These are phyloP conservation scores for Komagataella kurtzmanii DNA, from an alignment of 805 yeast species.

Conservation along the genomic window DNA sequence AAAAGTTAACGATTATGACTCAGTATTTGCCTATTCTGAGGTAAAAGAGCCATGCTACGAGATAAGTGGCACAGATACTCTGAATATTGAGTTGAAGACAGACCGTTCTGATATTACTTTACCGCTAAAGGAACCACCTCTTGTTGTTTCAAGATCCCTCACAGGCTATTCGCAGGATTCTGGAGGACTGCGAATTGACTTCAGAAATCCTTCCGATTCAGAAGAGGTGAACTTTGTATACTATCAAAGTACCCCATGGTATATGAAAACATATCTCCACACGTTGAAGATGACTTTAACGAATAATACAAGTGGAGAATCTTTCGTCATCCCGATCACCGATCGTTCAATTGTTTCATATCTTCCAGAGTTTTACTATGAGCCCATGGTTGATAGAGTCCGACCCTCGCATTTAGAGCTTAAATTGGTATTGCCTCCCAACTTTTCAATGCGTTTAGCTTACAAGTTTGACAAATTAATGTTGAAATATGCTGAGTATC, in stretches of 20 bases:
- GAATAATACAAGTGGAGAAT: slow-evolving; percentile 9
- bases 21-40: neutral
- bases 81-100: slow-evolving; percentile 28
- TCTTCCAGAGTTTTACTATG: slow-evolving; percentile 42
- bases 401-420: slow-evolving; percentile 81
- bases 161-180: slow-evolving; percentile 87
- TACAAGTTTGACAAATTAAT: slow-evolving; percentile 83
- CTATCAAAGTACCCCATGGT: slow-evolving; percentile 89
- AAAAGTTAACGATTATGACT: neutral
- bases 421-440: slow-evolving; percentile 48
- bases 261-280: slow-evolving; percentile 69
- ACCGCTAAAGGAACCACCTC: slow-evolving; percentile 37
- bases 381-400: slow-evolving; percentile 67
- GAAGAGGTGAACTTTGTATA: slow-evolving; percentile 39
- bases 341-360: slow-evolving; percentile 17
- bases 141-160: slow-evolving; percentile 68
- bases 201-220: slow-evolving; percentile 47
- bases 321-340: slow-evolving; percentile 5
- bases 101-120: slow-evolving; percentile 28
- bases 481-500: slow-evolving; percentile 78
- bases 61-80: slow-evolving; percentile 10
- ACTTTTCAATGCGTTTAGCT: slow-evolving; percentile 43
- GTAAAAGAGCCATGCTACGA: slow-evolving; percentile 9
- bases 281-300: slow-evolving; percentile 31
- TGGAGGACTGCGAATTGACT: slow-evolving; percentile 76